phyloP scores from a whole-genome alignment of 768 basidiomycete genomes.

The Psilocybe sp. region DNA sequence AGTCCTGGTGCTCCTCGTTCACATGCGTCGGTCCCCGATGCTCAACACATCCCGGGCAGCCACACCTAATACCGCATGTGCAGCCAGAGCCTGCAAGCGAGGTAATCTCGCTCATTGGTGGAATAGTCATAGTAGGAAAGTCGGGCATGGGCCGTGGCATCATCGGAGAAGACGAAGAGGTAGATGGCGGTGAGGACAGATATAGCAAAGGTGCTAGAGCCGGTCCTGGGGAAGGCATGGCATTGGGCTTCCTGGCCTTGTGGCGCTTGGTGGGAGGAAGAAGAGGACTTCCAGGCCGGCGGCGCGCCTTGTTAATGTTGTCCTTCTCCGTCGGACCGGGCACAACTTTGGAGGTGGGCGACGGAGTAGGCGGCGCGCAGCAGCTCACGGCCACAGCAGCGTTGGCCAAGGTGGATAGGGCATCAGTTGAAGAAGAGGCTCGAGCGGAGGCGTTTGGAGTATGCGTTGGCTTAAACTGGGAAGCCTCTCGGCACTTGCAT shows the following conservation, averaged over 20 bases:
- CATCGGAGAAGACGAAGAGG: background rate
- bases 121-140: slow-evolving; percentile 58
- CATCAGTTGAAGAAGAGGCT: slow-evolving; percentile 8
- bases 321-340: background rate
- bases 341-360: background rate
- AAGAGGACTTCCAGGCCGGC: slow-evolving; percentile 27
- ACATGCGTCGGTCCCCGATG: slow-evolving; percentile 58
- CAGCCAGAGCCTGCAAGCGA: slow-evolving; percentile 69
- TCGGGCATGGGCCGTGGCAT: slow-evolving; percentile 31
- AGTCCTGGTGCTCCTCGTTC: slow-evolving; percentile 42
- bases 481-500: slow-evolving; percentile 44
- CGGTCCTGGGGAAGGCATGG: slow-evolving; percentile 25
- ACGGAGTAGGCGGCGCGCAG: slow-evolving; percentile 15
- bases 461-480: slow-evolving; percentile 1
- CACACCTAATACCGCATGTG: slow-evolving; percentile 66
- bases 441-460: slow-evolving; percentile 9
- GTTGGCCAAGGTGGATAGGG: slow-evolving; percentile 32
- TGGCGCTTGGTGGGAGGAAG: slow-evolving; percentile 27
- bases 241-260: slow-evolving; percentile 20
- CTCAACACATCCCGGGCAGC: slow-evolving; percentile 70
- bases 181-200: slow-evolving; percentile 21
- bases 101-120: slow-evolving; percentile 54
- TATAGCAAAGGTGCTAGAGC: slow-evolving; percentile 45
- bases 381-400: slow-evolving; percentile 33
- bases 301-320: slow-evolving; percentile 9